Percentiles rank a stretch among this genome's conserved stretches.
phyloP scores from a whole-genome alignment of 805 yeast species.

The Yamadazyma takamatsuzukensis region DNA sequence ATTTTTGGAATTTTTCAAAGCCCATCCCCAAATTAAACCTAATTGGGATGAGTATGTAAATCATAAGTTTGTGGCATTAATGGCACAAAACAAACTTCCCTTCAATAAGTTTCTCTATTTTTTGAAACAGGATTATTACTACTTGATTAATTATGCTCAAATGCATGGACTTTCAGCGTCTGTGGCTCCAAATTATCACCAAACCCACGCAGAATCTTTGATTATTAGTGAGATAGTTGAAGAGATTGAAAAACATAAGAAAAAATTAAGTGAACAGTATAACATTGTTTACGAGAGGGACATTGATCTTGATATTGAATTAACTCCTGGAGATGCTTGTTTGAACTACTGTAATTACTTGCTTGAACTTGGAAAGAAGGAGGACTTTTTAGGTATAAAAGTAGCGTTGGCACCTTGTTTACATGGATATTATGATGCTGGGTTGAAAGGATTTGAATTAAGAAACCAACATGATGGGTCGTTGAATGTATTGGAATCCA shows the following conservation, averaged over 20 bases:
- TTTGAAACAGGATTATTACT: slow-evolving; percentile 64
- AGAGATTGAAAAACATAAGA: slow-evolving; percentile 57
- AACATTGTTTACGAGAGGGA: slow-evolving; percentile 38
- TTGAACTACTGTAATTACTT: slow-evolving; percentile 59
- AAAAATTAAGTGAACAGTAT: slow-evolving; percentile 38
- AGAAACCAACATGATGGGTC: slow-evolving; percentile 4
- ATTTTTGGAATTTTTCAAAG: slow-evolving; percentile 46
- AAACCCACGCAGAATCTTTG: slow-evolving; percentile 46
- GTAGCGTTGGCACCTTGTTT: slow-evolving; percentile 74
- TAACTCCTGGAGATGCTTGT: slow-evolving; percentile 55
- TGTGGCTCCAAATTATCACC: slow-evolving; percentile 53
- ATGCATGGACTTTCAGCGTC: slow-evolving; percentile 63
- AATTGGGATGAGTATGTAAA: slow-evolving; percentile 57
- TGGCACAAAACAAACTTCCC: slow-evolving; percentile 52
- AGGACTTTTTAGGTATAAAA: slow-evolving; percentile 61
- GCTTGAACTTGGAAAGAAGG: slow-evolving; percentile 45
- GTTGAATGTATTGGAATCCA: slow-evolving; percentile 6
- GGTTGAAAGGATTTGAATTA: slow-evolving; percentile 23
- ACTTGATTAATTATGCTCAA: slow-evolving; percentile 63
- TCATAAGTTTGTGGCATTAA: slow-evolving; percentile 57
- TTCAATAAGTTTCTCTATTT: slow-evolving; percentile 50
- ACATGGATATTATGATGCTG: slow-evolving; percentile 66
- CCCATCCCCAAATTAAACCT: slow-evolving; percentile 52
- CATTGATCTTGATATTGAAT: slow-evolving; percentile 37
- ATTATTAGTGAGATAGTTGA: slow-evolving; percentile 49